These are phyloP conservation scores for Scleroderma citrinum DNA, from an alignment of 768 basidiomycete genomes.

Conservation along the genomic window DNA sequence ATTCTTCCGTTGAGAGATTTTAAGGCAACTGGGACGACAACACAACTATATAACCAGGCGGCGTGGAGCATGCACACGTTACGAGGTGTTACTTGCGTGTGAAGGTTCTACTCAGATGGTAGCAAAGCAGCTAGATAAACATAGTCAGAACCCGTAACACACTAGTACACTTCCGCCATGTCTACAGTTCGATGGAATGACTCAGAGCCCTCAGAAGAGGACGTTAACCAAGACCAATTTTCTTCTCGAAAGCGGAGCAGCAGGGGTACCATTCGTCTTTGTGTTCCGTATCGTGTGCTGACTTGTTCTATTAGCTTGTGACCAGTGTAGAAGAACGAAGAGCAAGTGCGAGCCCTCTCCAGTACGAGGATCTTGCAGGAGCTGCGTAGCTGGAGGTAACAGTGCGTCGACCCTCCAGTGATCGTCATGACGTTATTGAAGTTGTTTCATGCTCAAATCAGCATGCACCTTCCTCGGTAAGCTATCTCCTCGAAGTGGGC, in stretches of 20 bases:
- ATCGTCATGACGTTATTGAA: background rate
- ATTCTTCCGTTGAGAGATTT: no score
- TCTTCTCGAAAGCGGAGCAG: slow-evolving; percentile 56
- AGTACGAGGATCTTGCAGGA: slow-evolving; percentile 53
- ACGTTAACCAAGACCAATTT: slow-evolving; percentile 36
- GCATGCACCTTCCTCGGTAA: slow-evolving; percentile 64
- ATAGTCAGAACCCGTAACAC: background rate
- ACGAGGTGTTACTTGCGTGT: slow-evolving; percentile 7
- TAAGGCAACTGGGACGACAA: no score
- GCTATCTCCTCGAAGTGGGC: background rate
- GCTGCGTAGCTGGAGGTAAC: slow-evolving; percentile 51
- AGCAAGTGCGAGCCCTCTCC: slow-evolving; percentile 70
- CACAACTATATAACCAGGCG: no score
- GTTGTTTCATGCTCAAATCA: slow-evolving; percentile 24
- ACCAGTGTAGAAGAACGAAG: slow-evolving; percentile 84
- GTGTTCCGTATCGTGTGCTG: slow-evolving; percentile 5
- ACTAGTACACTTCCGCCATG: slow-evolving; percentile 11
- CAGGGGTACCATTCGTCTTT: slow-evolving; percentile 39
- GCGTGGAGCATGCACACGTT: no score
- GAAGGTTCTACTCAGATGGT: slow-evolving; percentile 9
- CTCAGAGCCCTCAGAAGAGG: slow-evolving; percentile 58
- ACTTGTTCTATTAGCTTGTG: slow-evolving; percentile 53
- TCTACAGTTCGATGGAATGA: slow-evolving; percentile 43
- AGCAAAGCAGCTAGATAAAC: background rate
- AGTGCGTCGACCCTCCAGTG: slow-evolving; percentile 32